Base-by-base conservation (phyloP, 441 rosid genomes). In the Adansonia grandidieri region DNA sequence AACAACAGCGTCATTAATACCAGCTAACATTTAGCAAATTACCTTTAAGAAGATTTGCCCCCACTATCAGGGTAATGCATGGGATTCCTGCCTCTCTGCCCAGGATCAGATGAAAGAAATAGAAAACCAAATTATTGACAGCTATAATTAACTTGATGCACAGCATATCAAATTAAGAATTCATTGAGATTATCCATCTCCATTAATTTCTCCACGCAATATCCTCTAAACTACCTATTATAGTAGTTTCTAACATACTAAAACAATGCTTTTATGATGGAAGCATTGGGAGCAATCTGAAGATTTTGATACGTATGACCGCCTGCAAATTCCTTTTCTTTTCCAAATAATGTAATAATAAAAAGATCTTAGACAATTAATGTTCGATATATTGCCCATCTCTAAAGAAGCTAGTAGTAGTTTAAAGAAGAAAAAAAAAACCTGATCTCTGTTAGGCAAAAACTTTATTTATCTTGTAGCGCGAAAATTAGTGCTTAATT, bases 11-110 rank as follows among this genome's bases (percentile, higher is more conserved):
- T 60, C 37, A 22, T 0, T 50, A 10, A 15, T 6, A 20, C n/a
- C 66, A 4, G 13, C 19, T 47, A 11, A 5, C 7, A 42, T 66
- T 80, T 17, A 69, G 1, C 37, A 19, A 60, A 17, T 53, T 81
- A 92, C 97, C 98, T 86, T 79, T 85, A 40, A 92, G 87, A 71
- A 93, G 95, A 84, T 93, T 95, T 63, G 90, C 95, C 62, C 97
- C 98, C 8, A 93, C 63, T 50, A 95, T 85, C 47, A 95, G 80
- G 47, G 94, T 95, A 71, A 92, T 76, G 47, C 86, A 78, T 17
- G 98, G 98, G 77, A 95, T 85, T 13, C 93, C 83, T 62, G 89
- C 98, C 44, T 92, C 90, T 81, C 98, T 95, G 84, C 80, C 73
- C 47, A 70, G 45, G 28, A 19, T 60, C 44, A 56, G 4, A 13